phyloP scores from a whole-genome alignment of 2,329 filamentous ascomycete species.

The Hypoxylon sp. region DNA sequence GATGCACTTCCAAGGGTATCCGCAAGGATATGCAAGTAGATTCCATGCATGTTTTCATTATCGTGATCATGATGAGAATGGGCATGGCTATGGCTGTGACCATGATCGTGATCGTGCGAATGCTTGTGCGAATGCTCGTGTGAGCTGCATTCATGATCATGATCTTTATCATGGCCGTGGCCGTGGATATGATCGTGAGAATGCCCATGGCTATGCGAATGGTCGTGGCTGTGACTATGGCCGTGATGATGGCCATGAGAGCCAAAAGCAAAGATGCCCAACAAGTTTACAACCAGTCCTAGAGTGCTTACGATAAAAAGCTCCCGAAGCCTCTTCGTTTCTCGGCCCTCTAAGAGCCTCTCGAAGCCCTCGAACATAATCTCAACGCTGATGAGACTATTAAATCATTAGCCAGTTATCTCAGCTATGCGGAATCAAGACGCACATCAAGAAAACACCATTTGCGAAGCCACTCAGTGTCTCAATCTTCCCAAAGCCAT shows the following conservation, averaged over 20 bases:
- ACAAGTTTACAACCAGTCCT: slow-evolving; percentile 89
- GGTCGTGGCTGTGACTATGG: slow-evolving; percentile 58
- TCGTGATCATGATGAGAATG: slow-evolving; percentile 61
- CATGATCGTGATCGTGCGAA: slow-evolving; percentile 54
- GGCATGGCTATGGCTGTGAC: slow-evolving; percentile 54
- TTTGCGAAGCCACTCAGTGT: slow-evolving; percentile 97
- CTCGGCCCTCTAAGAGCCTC: slow-evolving; percentile 83
- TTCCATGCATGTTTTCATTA: slow-evolving; percentile 98
- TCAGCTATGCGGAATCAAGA: background rate
- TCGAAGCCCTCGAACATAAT: slow-evolving; percentile 97
- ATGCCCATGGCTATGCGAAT: slow-evolving; percentile 58
- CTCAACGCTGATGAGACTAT: slow-evolving; percentile 90
- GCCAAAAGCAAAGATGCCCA: slow-evolving; percentile 89
- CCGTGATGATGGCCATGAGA: slow-evolving; percentile 69
- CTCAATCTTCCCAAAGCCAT: slow-evolving; percentile 97
- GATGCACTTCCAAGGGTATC: slow-evolving; percentile 95
- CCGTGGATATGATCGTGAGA: slow-evolving; percentile 56
- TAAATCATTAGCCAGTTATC: slow-evolving; percentile 16
- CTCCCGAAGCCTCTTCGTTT: slow-evolving; percentile 88
- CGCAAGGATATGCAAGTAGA: slow-evolving; percentile 94
- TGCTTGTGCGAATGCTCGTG: slow-evolving; percentile 41
- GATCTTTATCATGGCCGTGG: slow-evolving; percentile 58
- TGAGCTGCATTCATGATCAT: slow-evolving; percentile 54
- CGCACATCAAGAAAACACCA: slow-evolving; percentile 91
- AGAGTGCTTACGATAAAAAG: slow-evolving; percentile 89